Evolutionary conservation across 768 basidiomycete genomes (phyloP).

Genomic region (Lentinula sp.): DNA sequence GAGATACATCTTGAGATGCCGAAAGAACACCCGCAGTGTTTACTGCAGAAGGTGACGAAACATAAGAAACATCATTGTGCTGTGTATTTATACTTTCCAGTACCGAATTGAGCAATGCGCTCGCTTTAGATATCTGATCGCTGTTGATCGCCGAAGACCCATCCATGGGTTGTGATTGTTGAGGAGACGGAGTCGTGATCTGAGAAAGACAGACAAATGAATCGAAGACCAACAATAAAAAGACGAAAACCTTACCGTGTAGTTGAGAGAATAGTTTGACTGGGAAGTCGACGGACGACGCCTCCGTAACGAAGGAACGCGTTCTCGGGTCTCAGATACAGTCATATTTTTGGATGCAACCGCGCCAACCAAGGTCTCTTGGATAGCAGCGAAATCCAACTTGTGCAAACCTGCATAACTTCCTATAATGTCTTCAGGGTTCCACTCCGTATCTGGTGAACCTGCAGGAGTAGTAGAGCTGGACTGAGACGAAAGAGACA

Average conservation of each 20-base stretch:
- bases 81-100: slow-evolving; percentile 42
- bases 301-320: slow-evolving; percentile 65
- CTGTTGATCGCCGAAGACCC: slow-evolving; percentile 20
- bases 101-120: slow-evolving; percentile 62
- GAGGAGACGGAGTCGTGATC: slow-evolving; percentile 55
- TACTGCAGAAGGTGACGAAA: slow-evolving; percentile 12
- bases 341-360: slow-evolving; percentile 50
- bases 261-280: slow-evolving; percentile 58
- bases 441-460: slow-evolving; percentile 47
- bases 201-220: slow-evolving; percentile 16
- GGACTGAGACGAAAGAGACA: slow-evolving; percentile 40
- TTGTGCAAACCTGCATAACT: slow-evolving; percentile 65
- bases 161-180: slow-evolving; percentile 29
- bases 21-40: slow-evolving; percentile 12
- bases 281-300: slow-evolving; percentile 81
- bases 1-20: slow-evolving; percentile 33
- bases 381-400: slow-evolving; percentile 64
- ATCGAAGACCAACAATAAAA: neutral
- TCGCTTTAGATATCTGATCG: slow-evolving; percentile 56
- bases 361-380: slow-evolving; percentile 68
- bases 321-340: slow-evolving; percentile 48
- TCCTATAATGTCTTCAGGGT: slow-evolving; percentile 62
- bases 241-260: slow-evolving; percentile 16
- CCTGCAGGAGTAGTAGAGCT: slow-evolving; percentile 42
- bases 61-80: slow-evolving; percentile 12